phyloP scores from a whole-genome alignment of 345 rosid genomes.

The Cardamine resedifolia region DNA sequence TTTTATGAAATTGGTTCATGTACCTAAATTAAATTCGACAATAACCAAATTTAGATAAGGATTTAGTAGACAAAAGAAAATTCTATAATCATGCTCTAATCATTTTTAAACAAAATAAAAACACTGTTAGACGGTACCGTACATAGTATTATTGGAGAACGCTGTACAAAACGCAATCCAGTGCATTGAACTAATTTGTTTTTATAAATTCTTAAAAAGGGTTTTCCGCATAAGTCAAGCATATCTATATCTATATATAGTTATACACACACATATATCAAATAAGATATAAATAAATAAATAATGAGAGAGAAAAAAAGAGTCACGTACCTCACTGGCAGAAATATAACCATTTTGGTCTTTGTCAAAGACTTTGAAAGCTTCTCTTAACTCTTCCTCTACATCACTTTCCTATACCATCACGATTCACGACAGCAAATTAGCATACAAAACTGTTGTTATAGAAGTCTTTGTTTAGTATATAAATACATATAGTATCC shows the following conservation, averaged over 20 bases:
- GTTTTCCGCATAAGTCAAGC: background rate
- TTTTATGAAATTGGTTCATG: constrained; percentile 20
- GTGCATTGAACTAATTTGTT: constrained; percentile 1
- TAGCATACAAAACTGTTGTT: background rate
- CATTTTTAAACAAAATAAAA: constrained; percentile 24
- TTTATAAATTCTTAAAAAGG: background rate
- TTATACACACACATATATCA: background rate
- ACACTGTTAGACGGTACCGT: constrained; percentile 33
- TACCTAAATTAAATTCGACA: background rate
- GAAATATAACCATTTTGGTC: constrained; percentile 70
- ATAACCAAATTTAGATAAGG: background rate
- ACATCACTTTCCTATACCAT: constrained; percentile 53
- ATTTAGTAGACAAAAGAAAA: constrained; percentile 7
- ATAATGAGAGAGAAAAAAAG: background rate
- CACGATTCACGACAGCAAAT: constrained; percentile 8
- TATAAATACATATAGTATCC: background rate
- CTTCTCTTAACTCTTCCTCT: constrained; percentile 57
- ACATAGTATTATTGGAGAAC: constrained; percentile 30
- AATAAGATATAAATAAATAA: background rate
- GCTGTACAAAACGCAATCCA: constrained; percentile 29
- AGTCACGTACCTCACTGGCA: constrained; percentile 52
- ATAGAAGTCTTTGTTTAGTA: background rate
- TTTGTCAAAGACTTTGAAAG: constrained; percentile 68
- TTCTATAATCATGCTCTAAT: constrained; percentile 1
- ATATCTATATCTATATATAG: background rate